Evolutionary conservation across 495 filamentous ascomycete genomes (phyloP), one percentile per base, ranked within the genome.

Genomic region (Xylaria scruposa): DNA sequence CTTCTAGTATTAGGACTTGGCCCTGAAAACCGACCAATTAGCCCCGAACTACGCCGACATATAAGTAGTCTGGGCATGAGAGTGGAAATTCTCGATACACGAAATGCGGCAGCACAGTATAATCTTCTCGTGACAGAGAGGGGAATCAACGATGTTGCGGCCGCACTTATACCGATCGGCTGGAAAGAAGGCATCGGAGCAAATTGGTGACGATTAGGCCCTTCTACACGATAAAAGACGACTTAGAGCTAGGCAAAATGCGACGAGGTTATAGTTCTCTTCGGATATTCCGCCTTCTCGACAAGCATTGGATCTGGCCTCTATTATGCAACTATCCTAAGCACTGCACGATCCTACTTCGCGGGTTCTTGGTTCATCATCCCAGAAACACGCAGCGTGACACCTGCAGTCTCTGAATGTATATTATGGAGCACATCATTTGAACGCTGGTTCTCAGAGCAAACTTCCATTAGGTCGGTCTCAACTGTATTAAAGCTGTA

Each of bases 91-190:
- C 88, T 93, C 79, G 96, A 98, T 84, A 99, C 96, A 46, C 85
- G 94, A 70, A 98, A 98, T 83, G 96, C 96, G 26, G 94, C 95
- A 21, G 91, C 94, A 67, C 94, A 95, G 84, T 97, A 93, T 76
- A 97, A 97, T 78, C 74, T 97, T 74, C 82, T 97, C 59, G 93
- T 92, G 53, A 97, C 93, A 58, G 94, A 97, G 83, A 85, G 94
- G 60, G 92, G 93, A 29, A 88, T 94, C 13, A 81, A 85, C 24
- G 89, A 93, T 79, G 90, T 98, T 62, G 96, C 94, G 42, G 96
- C 94, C 12, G 96, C 95, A 17, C 78, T 99, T 85, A 86, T 99
- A 78, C 94, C 94, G 2, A 86, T 97, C 54, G 94, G 94, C 19
- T 95, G 92, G 92, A 90, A 83, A 75, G 92, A 92, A 59, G 82